Conservation (phyloP, 1,284 basidiomycete genomes). For the Cutaneotrichosporon cutaneum region DNA sequence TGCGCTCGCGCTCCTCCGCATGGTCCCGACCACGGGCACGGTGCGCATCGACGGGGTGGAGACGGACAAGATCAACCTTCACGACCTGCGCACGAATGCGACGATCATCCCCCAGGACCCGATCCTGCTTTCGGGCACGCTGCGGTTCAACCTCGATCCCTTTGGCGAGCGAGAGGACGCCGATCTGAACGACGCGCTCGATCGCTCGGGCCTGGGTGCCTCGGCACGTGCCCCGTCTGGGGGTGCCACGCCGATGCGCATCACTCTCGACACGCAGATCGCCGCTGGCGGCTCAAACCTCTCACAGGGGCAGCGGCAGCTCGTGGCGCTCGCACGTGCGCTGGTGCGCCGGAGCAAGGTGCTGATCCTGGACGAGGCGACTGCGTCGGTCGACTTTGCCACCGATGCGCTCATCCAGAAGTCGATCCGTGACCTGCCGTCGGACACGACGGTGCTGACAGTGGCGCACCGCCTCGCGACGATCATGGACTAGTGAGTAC, state of each 20-base stretch:
- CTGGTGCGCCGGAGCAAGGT: conserved; percentile 58
- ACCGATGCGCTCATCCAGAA: conserved; percentile 57
- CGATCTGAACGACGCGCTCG: conserved; percentile 57
- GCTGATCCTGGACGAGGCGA: conserved; percentile 59
- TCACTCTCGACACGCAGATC: conserved; percentile 51
- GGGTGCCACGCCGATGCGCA: conserved; percentile 40
- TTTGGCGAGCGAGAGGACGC: conserved; percentile 72
- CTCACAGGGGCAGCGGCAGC: conserved; percentile 69
- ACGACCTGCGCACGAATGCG: conserved; percentile 58
- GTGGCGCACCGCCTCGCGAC: conserved; percentile 56
- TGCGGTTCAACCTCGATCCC: conserved; percentile 74
- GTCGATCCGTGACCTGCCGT: conserved; percentile 55
- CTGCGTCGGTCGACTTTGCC: conserved; percentile 53
- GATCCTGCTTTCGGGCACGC: conserved; percentile 67
- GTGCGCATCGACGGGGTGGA: conserved; percentile 54
- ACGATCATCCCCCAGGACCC: conserved; percentile 66
- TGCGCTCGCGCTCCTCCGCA: conserved; percentile 53
- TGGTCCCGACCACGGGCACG: conserved; percentile 61
- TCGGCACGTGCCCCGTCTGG: conserved; percentile 30
- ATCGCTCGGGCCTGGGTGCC: conserved; percentile 54
- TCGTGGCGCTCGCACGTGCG: conserved; percentile 59
- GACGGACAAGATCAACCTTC: conserved; percentile 61
- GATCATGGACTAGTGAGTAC: conserved; percentile 58
- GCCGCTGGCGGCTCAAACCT: conserved; percentile 61
- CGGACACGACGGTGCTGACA: conserved; percentile 52